Evolutionary conservation across 1,284 basidiomycete species (phyloP).

Genomic region (Microbotryomycetes sp.): DNA sequence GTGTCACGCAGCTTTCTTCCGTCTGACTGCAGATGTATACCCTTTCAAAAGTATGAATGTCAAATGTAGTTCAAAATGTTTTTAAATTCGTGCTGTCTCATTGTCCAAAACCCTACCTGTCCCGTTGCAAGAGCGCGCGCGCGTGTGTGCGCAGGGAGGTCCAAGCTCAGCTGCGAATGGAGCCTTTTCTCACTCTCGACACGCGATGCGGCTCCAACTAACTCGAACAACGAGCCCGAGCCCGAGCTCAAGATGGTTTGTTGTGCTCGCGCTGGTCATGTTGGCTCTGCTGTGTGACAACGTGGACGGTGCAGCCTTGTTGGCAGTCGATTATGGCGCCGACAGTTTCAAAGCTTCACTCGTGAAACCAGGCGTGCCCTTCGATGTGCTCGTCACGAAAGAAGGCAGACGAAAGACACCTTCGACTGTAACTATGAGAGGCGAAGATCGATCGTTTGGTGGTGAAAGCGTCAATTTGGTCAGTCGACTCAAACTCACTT

Average conservation of each 20-base stretch:
- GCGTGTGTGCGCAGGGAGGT: not conserved
- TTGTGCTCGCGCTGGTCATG: not conserved
- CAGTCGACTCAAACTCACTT: too few relatives aligned
- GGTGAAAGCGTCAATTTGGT: constrained; percentile 80
- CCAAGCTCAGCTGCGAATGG: not conserved
- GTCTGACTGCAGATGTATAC: not conserved
- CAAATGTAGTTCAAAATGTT: too few relatives aligned
- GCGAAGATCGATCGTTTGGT: constrained; percentile 79
- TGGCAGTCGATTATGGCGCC: constrained; percentile 92
- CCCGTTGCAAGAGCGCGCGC: too few relatives aligned
- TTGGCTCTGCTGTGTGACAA: constrained; percentile 11
- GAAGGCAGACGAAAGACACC: constrained; percentile 96
- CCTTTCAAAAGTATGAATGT: not conserved
- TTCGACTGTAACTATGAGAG: constrained; percentile 78
- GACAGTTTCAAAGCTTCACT: constrained; percentile 94
- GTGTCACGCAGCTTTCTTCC: too few relatives aligned
- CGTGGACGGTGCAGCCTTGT: constrained; percentile 48
- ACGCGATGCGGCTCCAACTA: not conserved
- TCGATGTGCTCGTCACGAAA: constrained; percentile 91
- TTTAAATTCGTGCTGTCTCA: too few relatives aligned
- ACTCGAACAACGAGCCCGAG: not conserved
- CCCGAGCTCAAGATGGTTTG: not conserved
- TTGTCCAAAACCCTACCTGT: too few relatives aligned
- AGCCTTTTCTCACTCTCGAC: not conserved
- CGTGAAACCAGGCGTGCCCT: constrained; percentile 91